Evolutionary conservation across 2,329 filamentous ascomycete species (phyloP).

Genomic region (Diaporthe amygdali): DNA sequence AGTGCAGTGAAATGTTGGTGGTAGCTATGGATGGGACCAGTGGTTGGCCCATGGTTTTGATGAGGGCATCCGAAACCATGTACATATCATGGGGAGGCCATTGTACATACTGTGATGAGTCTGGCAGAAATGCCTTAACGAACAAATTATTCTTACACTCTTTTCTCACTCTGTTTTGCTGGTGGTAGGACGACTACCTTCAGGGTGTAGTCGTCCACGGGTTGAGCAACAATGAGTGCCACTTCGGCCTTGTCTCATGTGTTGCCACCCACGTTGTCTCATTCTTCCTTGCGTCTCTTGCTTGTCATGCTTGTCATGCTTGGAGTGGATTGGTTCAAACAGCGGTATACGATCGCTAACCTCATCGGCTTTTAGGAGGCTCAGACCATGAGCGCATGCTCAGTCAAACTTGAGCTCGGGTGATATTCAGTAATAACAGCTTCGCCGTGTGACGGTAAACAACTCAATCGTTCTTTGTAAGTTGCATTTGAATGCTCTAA

Average conservation of each 20-base stretch:
- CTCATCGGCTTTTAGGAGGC: neutral
- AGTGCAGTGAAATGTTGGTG: neutral
- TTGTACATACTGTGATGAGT: constrained; percentile 10
- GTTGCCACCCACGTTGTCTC: neutral
- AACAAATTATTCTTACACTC: neutral
- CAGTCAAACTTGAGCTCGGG: neutral
- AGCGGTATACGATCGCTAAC: neutral
- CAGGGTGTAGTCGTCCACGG: neutral
- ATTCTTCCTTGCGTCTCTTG: neutral
- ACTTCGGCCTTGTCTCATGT: neutral
- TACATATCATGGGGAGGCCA: neutral
- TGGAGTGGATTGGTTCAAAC: neutral
- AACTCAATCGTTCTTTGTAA: neutral
- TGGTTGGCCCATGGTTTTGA: neutral
- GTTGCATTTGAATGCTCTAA: neutral
- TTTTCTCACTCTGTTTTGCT: neutral
- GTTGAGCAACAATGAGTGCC: neutral
- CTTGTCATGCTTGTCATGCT: neutral
- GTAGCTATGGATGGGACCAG: neutral
- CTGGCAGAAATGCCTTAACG: neutral
- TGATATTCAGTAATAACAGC: neutral
- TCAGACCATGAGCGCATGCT: neutral
- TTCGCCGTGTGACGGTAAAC: too few relatives aligned
- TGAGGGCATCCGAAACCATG: neutral
- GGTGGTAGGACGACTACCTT: neutral